Evolutionary conservation across 441 rosid species (phyloP), one percentile per base, ranked within the genome.

Genomic region (Corymbia calophylla): DNA sequence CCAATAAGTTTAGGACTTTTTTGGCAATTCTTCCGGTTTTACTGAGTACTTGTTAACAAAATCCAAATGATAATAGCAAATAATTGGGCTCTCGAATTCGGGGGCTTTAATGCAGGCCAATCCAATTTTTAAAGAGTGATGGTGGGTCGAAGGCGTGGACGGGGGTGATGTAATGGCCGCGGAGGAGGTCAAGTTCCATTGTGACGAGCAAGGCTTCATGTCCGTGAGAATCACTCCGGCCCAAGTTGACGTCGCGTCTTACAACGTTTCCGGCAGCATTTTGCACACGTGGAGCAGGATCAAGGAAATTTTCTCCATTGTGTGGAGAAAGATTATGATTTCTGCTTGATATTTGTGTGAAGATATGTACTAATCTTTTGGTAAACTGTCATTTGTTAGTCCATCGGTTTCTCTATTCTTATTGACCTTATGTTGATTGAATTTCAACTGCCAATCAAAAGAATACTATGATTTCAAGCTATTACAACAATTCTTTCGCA

Each of bases 141-240:
- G 98, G 94, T 2, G 98, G 99, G 18, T 97, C 99, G 39, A 95
- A 95, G 90, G 96, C 97, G 47, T 96, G 93, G 70, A 9, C 2
- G 39, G 98, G 97, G 3, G 94, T 94, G 48, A 89, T 92, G 3
- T 80, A 53, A 7, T 80, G 90, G 91, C 39, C 87, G 54, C 86
- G 51, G 81, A 89, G 4, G 94, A 92, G 53, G 90, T 96, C 93
- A 93, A 93, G 87, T 93, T 94, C 53, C 96, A 93, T 90, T 92
- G 95, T 12, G 98, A 97, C 88, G 97, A 98, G 7, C 98, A 97
- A 91, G 99, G 98, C 53, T 97, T 97, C 91, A 91, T 94, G 95
- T 95, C 96, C 6, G 88, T 96, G 85, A 87, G 93, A 19, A 35
- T 94, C 39, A 94, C 93, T 27, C 88, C 25, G n/a, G 82, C 89